Evolutionary conservation across 148 eudicot species (phyloP).

Genomic region (Silene uniflora): DNA sequence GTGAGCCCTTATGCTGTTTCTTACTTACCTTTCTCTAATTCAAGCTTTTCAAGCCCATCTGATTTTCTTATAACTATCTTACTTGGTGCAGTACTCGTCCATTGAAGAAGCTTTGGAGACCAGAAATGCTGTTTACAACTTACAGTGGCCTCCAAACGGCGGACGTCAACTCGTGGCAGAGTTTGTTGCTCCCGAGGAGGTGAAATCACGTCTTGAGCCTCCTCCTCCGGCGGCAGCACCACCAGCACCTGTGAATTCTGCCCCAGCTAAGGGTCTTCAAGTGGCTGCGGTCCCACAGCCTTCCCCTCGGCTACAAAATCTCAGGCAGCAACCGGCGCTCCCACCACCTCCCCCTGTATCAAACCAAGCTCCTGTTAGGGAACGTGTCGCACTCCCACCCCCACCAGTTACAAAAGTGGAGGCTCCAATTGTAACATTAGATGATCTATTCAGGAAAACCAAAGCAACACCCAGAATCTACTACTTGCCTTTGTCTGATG

Average conservation of each 20-base stretch:
- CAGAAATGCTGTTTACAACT: slow-evolving; percentile 74
- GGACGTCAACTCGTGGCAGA: slow-evolving; percentile 77
- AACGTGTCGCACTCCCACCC: slow-evolving; percentile 50
- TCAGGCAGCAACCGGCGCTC: slow-evolving; percentile 47
- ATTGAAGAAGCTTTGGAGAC: slow-evolving; percentile 88
- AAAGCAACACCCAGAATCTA: slow-evolving; percentile 85
- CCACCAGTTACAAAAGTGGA: slow-evolving; percentile 63
- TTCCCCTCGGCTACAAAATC: slow-evolving; percentile 47
- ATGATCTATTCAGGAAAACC: slow-evolving; percentile 89
- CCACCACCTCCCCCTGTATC: slow-evolving; percentile 77
- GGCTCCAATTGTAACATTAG: slow-evolving; percentile 80
- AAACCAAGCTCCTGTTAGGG: slow-evolving; percentile 52
- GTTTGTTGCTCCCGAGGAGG: slow-evolving; percentile 90
- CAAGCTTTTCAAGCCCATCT: neutral
- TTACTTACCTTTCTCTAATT: neutral
- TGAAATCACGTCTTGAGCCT: slow-evolving; percentile 50
- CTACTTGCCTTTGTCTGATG: slow-evolving; percentile 80
- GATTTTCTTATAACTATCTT: neutral
- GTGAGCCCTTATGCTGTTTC: slow-evolving; percentile 34
- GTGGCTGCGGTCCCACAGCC: slow-evolving; percentile 39
- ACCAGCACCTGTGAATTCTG: slow-evolving; percentile 30
- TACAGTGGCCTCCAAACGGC: slow-evolving; percentile 95
- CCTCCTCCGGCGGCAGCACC: slow-evolving; percentile 50
- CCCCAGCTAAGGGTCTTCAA: slow-evolving; percentile 26
- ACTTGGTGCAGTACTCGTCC: slow-evolving; percentile 60